A percentile compares a stretch with the other conserved stretches of the same genome.
Conservation (phyloP, 768 basidiomycete genomes). For the Russula brevipes region DNA sequence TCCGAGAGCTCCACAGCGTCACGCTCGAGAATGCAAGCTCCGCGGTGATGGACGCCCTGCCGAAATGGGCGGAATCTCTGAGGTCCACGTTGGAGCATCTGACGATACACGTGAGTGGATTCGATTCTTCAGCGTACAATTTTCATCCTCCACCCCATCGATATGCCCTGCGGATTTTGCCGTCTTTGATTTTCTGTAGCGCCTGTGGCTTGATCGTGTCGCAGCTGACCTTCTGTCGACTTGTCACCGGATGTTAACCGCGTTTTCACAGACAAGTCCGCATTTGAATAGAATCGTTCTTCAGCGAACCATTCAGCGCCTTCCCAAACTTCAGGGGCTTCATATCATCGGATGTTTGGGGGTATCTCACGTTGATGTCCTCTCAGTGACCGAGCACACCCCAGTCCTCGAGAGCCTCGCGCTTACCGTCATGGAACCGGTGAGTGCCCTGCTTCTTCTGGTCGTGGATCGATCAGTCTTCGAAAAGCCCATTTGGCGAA, state of each 20-base stretch:
- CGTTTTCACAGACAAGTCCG: constrained; percentile 44
- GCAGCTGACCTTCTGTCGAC: constrained; percentile 16
- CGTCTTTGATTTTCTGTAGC: constrained; percentile 1
- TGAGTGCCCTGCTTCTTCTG: constrained; percentile 33
- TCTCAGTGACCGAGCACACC: constrained; percentile 43
- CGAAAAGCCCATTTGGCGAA: constrained; percentile 1
- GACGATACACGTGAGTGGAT: constrained; percentile 52
- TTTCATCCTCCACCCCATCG: constrained; percentile 13
- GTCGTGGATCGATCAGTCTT: constrained; percentile 5
- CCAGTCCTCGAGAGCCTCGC: constrained; percentile 58
- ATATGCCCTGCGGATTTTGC: constrained; percentile 16
- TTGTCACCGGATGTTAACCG: constrained; percentile 16
- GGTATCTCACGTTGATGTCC: constrained; percentile 47
- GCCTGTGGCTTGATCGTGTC: constrained; percentile 6
- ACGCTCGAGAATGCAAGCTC: constrained; percentile 57
- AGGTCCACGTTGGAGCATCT: constrained; percentile 46
- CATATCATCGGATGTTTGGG: constrained; percentile 59
- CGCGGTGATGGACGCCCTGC: constrained; percentile 54
- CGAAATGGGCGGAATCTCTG: constrained; percentile 48
- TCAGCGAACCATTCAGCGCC: constrained; percentile 40
- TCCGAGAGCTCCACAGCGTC: constrained; percentile 42
- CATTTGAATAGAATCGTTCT: constrained; percentile 52
- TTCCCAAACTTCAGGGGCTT: constrained; percentile 52
- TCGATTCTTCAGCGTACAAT: neutral
- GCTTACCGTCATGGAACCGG: constrained; percentile 55